phyloP scores from a whole-genome alignment of 805 yeast species.

The Yamadazyma olivae region DNA sequence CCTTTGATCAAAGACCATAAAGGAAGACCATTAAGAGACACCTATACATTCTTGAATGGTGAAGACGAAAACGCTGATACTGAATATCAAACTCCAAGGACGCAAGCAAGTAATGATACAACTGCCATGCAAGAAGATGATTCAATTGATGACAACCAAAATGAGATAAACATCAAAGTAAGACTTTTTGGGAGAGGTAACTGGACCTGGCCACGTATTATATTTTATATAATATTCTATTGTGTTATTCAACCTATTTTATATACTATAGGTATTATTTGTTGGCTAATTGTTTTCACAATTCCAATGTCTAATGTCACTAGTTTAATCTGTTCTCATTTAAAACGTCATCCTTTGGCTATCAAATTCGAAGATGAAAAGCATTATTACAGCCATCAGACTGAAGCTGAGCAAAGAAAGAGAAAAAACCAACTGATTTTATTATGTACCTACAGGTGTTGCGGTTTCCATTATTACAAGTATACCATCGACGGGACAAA shows the following conservation, averaged over 20 bases:
- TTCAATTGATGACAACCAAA: slow-evolving; percentile 16
- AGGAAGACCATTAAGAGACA: slow-evolving; percentile 38
- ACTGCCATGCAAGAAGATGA: slow-evolving; percentile 9
- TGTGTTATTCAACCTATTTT: slow-evolving; percentile 66
- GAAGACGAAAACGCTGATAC: slow-evolving; percentile 22
- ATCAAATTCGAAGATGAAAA: slow-evolving; percentile 66
- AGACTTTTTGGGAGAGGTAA: slow-evolving; percentile 88
- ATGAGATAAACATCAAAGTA: slow-evolving; percentile 32
- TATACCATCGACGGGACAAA: slow-evolving; percentile 96
- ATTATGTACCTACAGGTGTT: slow-evolving; percentile 87
- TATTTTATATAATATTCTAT: slow-evolving; percentile 73
- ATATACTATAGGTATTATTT: slow-evolving; percentile 47
- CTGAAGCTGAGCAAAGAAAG: slow-evolving; percentile 19
- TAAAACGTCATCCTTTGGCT: slow-evolving; percentile 88
- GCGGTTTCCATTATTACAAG: slow-evolving; percentile 91
- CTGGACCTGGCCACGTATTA: slow-evolving; percentile 82
- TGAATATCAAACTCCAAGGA: too few species aligned
- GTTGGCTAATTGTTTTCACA: slow-evolving; percentile 85
- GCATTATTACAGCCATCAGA: slow-evolving; percentile 33
- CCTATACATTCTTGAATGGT: slow-evolving; percentile 29
- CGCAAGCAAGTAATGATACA: slow-evolving; percentile 8
- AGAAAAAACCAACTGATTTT: slow-evolving; percentile 59
- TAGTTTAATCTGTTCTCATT: slow-evolving; percentile 64
- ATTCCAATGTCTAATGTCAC: slow-evolving; percentile 91
- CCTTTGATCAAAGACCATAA: slow-evolving; percentile 42